phyloP scores from a whole-genome alignment of 345 rosid species.

The Crucihimalaya himalaica region DNA sequence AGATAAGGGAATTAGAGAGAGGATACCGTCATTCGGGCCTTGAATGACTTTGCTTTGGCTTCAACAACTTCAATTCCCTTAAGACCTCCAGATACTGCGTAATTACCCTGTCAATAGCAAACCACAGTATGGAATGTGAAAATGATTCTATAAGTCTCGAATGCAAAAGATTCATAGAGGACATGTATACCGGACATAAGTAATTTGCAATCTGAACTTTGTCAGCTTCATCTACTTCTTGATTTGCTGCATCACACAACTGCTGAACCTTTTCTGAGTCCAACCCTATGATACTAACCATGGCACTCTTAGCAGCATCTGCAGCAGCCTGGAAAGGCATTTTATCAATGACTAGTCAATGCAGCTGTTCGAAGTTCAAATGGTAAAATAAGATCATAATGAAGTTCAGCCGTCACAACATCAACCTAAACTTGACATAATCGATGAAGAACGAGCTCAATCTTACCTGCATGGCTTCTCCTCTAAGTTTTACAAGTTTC shows the following conservation, averaged over 20 bases:
- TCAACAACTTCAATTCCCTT: slow-evolving; percentile 91
- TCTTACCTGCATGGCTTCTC: slow-evolving; percentile 97
- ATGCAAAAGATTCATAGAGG: slow-evolving; percentile 26
- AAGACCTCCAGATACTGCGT: slow-evolving; percentile 94
- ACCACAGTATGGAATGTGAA: background rate
- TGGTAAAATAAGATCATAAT: slow-evolving; percentile 8
- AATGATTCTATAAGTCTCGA: background rate
- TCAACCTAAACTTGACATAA: slow-evolving; percentile 1
- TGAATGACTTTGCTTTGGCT: slow-evolving; percentile 91
- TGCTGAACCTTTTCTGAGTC: slow-evolving; percentile 82
- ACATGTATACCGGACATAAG: slow-evolving; percentile 45
- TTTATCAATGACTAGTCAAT: slow-evolving; percentile 9
- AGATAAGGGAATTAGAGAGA: background rate
- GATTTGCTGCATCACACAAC: slow-evolving; percentile 91
- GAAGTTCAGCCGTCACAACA: background rate
- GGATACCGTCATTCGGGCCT: slow-evolving; percentile 90
- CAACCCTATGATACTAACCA: slow-evolving; percentile 95
- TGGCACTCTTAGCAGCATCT: slow-evolving; percentile 92
- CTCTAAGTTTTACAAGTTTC: slow-evolving; percentile 89
- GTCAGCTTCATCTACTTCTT: slow-evolving; percentile 76
- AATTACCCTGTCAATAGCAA: slow-evolving; percentile 71
- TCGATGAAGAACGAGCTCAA: background rate
- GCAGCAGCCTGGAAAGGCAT: slow-evolving; percentile 72
- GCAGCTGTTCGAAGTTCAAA: slow-evolving; percentile 9
- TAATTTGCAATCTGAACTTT: slow-evolving; percentile 95